phyloP scores from a whole-genome alignment of 345 rosid species.

The Citrus australasica region DNA sequence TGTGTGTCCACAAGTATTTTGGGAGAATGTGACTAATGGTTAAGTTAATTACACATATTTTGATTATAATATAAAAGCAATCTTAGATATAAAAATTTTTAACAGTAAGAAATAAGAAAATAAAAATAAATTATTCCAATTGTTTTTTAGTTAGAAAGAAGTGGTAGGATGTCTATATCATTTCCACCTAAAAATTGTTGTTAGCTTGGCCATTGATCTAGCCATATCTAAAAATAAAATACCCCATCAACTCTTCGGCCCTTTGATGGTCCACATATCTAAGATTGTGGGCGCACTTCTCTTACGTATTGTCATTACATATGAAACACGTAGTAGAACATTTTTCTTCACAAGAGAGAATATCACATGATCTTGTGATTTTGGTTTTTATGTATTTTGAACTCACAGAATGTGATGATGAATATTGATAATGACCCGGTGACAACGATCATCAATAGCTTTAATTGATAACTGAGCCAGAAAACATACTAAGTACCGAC shows the following conservation, averaged over 20 bases:
- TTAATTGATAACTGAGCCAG: constrained; percentile 16
- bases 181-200: no score
- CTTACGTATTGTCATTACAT: background rate
- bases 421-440: constrained; percentile 16
- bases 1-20: no score
- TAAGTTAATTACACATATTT: no score
- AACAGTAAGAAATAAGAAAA: no score
- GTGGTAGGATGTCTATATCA: no score
- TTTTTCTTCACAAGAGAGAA: background rate
- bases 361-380: constrained; percentile 6
- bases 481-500: constrained; percentile 24
- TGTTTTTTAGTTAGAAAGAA: no score
- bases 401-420: constrained; percentile 25
- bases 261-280: background rate
- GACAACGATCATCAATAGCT: constrained; percentile 4
- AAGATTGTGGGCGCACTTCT: constrained; percentile 8
- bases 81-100: no score
- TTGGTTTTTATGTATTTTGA: background rate
- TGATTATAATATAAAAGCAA: no score
- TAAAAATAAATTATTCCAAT: no score
- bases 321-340: background rate
- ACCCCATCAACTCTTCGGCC: constrained; percentile 5
- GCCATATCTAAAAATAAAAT: constrained; percentile 7
- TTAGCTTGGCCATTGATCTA: background rate
- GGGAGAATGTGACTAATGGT: no score